Base-by-base conservation (phyloP, 1,139 yeast species). In the Scheffersomyces illinoinensis region DNA sequence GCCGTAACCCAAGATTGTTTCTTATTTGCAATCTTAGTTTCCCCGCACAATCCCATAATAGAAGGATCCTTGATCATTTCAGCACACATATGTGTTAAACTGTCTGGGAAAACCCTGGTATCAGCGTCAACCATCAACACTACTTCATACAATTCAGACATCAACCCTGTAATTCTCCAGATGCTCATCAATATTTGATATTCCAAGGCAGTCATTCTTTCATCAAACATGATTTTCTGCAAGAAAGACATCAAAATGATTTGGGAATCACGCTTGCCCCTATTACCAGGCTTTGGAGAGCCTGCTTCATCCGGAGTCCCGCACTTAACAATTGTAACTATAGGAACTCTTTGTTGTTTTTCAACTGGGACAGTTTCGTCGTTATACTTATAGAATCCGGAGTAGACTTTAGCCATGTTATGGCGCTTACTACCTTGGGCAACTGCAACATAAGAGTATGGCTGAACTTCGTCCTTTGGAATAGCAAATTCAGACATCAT, bases 181-280 rank as follows among this genome's bases (percentile, higher is more conserved):
- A 95, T 90, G 57, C 87, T 86, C 61, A 84, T 84, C 68, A 93
- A 79, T 68, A 95, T 81, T 71, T 91, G 97, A 69, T 85, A 93
- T 67, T 95, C 98, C 61, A 95, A 85, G 67, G 90, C 92, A 1
- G 98, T 91, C 98, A 95, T 95, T 78, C 98, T 89, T 75, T 95
- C 98, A 72, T 95, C 97, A 74, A 93, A 95, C 74, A 95, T 91
- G 24, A 93, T 87, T 67, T 88, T 90, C 76, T 93, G 98, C 68
- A 95, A 81, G 75, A 93, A 93, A 0, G 95, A 87, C 99, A 95
- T 95, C 68, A 95, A 79, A 62, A 95, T 89, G 62, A 95, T 89
- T 75, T 95, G 99, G 24, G 98, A 92, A 75, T 95, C 99, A 77
- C 99, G 91, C 74, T 95, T 95, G 76, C 99, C 99, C 80, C 99